Percentiles rank a stretch among this genome's conserved stretches.
Evolutionary conservation across 352 stramenopile genomes (phyloP).

Genomic region (Globisporangium viniferum): DNA sequence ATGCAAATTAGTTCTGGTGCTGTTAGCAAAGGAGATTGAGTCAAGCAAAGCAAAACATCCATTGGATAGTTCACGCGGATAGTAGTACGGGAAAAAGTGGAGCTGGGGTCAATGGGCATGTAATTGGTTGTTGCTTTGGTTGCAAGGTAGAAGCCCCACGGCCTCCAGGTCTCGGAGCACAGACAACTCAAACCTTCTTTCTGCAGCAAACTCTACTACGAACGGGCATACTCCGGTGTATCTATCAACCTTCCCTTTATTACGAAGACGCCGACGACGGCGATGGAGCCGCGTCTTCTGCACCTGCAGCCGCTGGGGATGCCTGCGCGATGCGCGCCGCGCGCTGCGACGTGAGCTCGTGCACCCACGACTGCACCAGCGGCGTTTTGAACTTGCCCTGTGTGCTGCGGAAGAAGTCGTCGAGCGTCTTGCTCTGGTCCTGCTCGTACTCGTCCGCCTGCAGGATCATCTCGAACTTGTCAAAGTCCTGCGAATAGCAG

Average conservation of each 20-base stretch:
- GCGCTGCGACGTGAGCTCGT: conserved; percentile 60
- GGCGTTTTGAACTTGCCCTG: conserved; percentile 79
- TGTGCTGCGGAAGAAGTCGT: conserved; percentile 84
- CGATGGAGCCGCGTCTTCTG: neutral
- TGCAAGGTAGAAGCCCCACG: too few species aligned
- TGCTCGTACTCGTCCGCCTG: conserved; percentile 92
- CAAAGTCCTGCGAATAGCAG: conserved; percentile 71
- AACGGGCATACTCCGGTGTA: neutral
- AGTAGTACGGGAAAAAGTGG: too few species aligned
- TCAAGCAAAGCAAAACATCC: too few species aligned
- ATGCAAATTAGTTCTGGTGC: too few species aligned
- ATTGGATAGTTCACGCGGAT: too few species aligned
- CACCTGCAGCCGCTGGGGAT: conserved; percentile 8
- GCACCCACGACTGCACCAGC: conserved; percentile 74
- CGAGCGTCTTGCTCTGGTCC: conserved; percentile 50
- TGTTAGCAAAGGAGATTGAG: too few species aligned
- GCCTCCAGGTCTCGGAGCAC: neutral
- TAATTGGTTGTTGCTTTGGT: too few species aligned
- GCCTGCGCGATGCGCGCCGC: conserved; percentile 25
- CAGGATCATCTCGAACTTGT: conserved; percentile 96
- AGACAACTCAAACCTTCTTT: too few species aligned
- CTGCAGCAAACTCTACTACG: neutral
- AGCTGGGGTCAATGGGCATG: too few species aligned
- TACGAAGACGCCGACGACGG: neutral
- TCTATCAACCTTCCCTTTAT: neutral